Conservation (phyloP, 345 rosid genomes). For the Arabidopsis thaliana region DNA sequence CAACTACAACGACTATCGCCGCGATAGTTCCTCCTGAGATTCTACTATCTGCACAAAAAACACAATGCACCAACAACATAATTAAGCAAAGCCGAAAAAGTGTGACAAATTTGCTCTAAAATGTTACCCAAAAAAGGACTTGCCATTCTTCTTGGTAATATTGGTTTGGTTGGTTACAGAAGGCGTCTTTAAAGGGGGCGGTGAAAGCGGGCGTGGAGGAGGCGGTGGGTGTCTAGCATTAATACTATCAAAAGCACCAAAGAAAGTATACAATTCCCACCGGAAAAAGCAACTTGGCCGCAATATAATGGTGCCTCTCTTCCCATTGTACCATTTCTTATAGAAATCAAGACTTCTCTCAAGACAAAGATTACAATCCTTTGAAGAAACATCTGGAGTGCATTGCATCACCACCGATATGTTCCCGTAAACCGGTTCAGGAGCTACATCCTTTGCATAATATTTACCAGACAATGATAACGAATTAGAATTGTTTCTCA, state of each 20-base stretch:
- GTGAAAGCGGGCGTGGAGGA: background rate
- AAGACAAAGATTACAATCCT: slow-evolving; percentile 29
- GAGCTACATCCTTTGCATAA: slow-evolving; percentile 22
- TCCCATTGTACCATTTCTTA: slow-evolving; percentile 2
- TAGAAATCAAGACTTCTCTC: background rate
- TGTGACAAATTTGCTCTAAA: background rate
- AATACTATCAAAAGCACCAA: slow-evolving; percentile 34
- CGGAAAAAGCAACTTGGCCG: slow-evolving; percentile 46
- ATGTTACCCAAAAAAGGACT: background rate
- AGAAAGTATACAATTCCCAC: slow-evolving; percentile 42
- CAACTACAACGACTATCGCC: slow-evolving; percentile 13
- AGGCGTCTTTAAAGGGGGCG: background rate
- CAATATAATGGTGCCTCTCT: slow-evolving; percentile 27
- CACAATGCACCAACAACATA: slow-evolving; percentile 5
- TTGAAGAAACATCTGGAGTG: slow-evolving; percentile 31
- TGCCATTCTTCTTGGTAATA: slow-evolving; percentile 22
- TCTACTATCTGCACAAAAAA: slow-evolving; percentile 9
- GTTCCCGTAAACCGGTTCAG: background rate
- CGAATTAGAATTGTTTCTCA: slow-evolving; percentile 19
- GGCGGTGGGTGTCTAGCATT: background rate
- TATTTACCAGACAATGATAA: slow-evolving; percentile 20
- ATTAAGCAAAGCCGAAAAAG: background rate
- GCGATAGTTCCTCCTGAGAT: slow-evolving; percentile 5
- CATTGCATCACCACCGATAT: slow-evolving; percentile 42
- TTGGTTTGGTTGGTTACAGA: background rate